Evolutionary conservation across 2,329 filamentous ascomycete genomes (phyloP).

Genomic region (Bipolaris gigantea): DNA sequence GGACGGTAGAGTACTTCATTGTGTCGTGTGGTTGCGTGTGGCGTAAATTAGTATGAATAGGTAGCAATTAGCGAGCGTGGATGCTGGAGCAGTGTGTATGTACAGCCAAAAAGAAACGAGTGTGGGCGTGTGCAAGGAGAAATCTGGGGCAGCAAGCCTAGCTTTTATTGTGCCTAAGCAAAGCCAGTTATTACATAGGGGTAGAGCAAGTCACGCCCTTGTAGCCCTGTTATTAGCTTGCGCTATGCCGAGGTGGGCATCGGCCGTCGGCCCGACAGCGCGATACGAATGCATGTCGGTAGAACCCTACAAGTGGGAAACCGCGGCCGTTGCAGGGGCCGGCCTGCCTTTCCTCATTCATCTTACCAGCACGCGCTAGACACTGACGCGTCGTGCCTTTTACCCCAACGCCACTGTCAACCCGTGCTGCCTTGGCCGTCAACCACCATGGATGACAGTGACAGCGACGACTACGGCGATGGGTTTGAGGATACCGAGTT

Average conservation of each 20-base stretch:
- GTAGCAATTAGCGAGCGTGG: conserved; percentile 24
- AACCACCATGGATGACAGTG: conserved; percentile 32
- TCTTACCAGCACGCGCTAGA: conserved; percentile 30
- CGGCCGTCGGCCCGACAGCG: conserved; percentile 5
- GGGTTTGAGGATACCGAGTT: conserved; percentile 68
- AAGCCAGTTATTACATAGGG: conserved; percentile 11
- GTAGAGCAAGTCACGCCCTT: conserved; percentile 6
- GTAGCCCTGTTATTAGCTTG: conserved; percentile 14
- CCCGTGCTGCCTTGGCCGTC: conserved; percentile 15
- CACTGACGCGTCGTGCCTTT: conserved; percentile 28
- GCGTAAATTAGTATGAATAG: conserved; percentile 24
- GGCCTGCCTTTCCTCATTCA: conserved; percentile 16
- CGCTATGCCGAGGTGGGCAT: conserved; percentile 9
- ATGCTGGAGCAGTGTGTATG: conserved; percentile 9
- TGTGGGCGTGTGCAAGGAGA: conserved; percentile 18
- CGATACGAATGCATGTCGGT: conserved; percentile 19
- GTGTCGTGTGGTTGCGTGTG: conserved; percentile 24
- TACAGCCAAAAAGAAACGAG: conserved; percentile 23
- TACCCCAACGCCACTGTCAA: conserved; percentile 20
- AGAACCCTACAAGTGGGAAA: conserved; percentile 22
- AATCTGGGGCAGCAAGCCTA: conserved; percentile 11
- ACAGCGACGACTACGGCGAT: conserved; percentile 63
- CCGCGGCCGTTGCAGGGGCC: conserved; percentile 20
- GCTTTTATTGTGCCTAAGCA: conserved; percentile 15
- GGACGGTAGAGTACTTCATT: conserved; percentile 51